Evolutionary conservation across 2,329 filamentous ascomycete genomes (phyloP), one percentile per base, ranked within the genome.

Genomic region (Incumbomyces delicatus): DNA sequence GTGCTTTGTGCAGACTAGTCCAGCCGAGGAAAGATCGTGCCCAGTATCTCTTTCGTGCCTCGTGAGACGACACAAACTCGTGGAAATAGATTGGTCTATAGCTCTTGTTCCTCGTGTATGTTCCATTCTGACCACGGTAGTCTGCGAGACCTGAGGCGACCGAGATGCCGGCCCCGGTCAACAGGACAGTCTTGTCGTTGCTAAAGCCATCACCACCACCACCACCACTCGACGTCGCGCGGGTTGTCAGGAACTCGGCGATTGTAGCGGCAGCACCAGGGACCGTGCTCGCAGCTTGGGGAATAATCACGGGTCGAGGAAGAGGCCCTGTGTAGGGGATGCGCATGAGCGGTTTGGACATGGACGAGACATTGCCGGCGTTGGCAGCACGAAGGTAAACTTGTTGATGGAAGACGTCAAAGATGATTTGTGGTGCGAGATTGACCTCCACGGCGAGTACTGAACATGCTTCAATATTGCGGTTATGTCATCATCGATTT

Each of bases 11-110:
- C 54, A 96, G 70, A 37, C 79, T 87, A 3, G 86, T 81, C 89
- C 89, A 96, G 32, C 92, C 92, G 16, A 98, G 69, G 64, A 94
- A 98, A 61, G 86, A 94, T 41, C 92, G 73, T 1, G 92, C 90
- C 92, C 92, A 98, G 63, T 98, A 98, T 51, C 92, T 74, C 66
- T 95, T 92, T 54, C 92, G 74, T 11, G 85, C 81, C 63, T 89
- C 86, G 66, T 96, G 90, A 53, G 72, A 85, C 39, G 75, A 70
- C 36, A 87, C 66, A 60, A 96, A 98, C 63, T 98, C 92, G 63
- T 87, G 81, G 64, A 85, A 89, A 69, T 94, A 98, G 55, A 95
- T 94, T 29, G 90, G 92, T 2, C 85, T 80, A 61, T 94, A 95
- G 12, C 78, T 80, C 68, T 85, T 87, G 69, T 96, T 96, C 60